A percentile compares a stretch with the other conserved stretches of the same genome.
Conservation (phyloP, 768 basidiomycete genomes). For the Phaffia australis region DNA sequence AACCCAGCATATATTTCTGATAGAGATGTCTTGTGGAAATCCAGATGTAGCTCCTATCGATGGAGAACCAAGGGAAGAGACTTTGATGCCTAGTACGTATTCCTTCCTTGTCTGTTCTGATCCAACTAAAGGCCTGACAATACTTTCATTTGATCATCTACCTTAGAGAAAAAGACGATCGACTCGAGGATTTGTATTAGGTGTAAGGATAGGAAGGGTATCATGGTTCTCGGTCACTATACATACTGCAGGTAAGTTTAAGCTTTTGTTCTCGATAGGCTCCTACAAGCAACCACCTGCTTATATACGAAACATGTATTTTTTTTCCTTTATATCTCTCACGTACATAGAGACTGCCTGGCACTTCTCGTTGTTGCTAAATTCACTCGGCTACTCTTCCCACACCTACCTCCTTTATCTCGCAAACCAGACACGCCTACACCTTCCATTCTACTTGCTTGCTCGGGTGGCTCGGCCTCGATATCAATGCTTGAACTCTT, state of each 20-base stretch:
- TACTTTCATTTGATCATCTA: neutral
- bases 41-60: no score
- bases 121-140: neutral
- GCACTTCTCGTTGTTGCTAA: slow-evolving; percentile 10
- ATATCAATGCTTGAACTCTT: slow-evolving; percentile 22
- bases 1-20: no score
- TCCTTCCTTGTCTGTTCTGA: neutral
- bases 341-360: slow-evolving; percentile 5
- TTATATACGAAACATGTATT: neutral
- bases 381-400: slow-evolving; percentile 6
- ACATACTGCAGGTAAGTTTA: slow-evolving; percentile 23
- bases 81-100: slow-evolving; percentile 20
- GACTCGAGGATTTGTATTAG: slow-evolving; percentile 21
- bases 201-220: slow-evolving; percentile 22
- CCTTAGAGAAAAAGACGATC: slow-evolving; percentile 19
- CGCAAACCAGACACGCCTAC: neutral
- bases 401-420: slow-evolving; percentile 7
- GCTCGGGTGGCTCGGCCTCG: slow-evolving; percentile 22
- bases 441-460: slow-evolving; percentile 18
- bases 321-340: neutral
- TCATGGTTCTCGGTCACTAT: slow-evolving; percentile 17
- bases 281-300: neutral
- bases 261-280: neutral
- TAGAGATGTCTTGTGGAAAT: no score
- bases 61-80: slow-evolving; percentile 2